Evolutionary conservation across 495 filamentous ascomycete species (phyloP).

Genomic region (Penicillium samsonianum): DNA sequence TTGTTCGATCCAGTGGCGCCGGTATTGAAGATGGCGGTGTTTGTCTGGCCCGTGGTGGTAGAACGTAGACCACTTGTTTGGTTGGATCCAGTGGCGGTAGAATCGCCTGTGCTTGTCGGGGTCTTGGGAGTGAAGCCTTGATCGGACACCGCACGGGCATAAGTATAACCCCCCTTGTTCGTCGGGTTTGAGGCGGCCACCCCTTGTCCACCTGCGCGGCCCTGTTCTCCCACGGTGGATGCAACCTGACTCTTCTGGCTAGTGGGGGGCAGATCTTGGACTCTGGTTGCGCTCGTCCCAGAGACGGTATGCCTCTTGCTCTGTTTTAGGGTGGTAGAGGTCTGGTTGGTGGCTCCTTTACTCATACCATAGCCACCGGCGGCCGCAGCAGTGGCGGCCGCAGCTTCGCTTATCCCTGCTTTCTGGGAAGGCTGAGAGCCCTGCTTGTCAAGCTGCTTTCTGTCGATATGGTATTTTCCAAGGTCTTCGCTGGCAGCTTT

Average conservation of each 20-base stretch:
- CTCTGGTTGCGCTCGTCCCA: neutral
- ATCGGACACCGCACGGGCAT: neutral
- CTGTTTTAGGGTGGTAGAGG: neutral
- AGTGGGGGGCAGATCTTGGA: neutral
- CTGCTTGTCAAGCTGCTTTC: neutral
- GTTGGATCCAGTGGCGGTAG: neutral
- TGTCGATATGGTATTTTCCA: slow-evolving; percentile 4
- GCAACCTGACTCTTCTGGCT: neutral
- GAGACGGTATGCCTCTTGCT: neutral
- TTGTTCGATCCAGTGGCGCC: neutral
- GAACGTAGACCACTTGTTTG: slow-evolving; percentile 3
- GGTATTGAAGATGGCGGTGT: neutral
- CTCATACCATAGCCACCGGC: slow-evolving; percentile 4
- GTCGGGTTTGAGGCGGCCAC: neutral
- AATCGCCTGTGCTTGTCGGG: neutral
- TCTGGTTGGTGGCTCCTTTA: neutral
- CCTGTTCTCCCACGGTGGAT: neutral
- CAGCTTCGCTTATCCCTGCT: neutral
- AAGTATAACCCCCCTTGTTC: neutral
- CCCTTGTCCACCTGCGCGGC: neutral
- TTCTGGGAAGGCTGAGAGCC: neutral
- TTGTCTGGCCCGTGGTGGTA: slow-evolving; percentile 1
- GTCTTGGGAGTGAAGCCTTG: neutral
- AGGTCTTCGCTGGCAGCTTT: neutral
- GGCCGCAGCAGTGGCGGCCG: neutral